phyloP scores from a whole-genome alignment of 2,329 filamentous ascomycete genomes.

The Ceratocystis colombiana region DNA sequence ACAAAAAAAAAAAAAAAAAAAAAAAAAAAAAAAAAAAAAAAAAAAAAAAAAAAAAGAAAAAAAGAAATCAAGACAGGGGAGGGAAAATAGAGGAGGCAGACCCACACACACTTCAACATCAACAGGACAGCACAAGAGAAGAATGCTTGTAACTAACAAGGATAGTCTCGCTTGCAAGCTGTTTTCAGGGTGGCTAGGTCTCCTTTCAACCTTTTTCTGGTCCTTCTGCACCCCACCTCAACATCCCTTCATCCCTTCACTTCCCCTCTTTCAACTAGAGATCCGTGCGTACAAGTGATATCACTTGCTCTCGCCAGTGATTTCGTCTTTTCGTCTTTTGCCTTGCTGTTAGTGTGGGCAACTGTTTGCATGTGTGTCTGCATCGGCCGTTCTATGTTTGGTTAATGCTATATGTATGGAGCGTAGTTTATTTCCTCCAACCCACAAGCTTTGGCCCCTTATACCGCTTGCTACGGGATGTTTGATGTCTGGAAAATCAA shows the following conservation, averaged over 20 bases:
- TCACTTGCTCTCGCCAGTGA: not conserved
- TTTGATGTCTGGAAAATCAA: no score
- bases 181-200: not conserved
- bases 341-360: not conserved
- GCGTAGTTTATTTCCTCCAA: no score
- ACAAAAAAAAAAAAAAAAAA: conserved; percentile 1
- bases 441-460: no score
- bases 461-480: no score
- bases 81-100: conserved; percentile 1
- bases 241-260: not conserved
- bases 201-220: not conserved
- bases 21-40: conserved; percentile 1
- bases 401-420: no score
- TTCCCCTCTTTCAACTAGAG: conserved; percentile 11
- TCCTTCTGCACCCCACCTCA: not conserved
- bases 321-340: no score
- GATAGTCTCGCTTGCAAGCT: not conserved
- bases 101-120: not conserved
- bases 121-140: not conserved
- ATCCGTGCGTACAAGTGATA: not conserved
- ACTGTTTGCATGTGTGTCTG: no score
- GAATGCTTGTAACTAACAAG: not conserved
- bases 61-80: not conserved
- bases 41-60: not conserved
- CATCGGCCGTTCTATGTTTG: no score